A percentile compares a stretch with the other conserved stretches of the same genome.
These are phyloP conservation scores for Bacidia gigantensis DNA, from an alignment of 495 filamentous ascomycete genomes.

Conservation along the genomic window DNA sequence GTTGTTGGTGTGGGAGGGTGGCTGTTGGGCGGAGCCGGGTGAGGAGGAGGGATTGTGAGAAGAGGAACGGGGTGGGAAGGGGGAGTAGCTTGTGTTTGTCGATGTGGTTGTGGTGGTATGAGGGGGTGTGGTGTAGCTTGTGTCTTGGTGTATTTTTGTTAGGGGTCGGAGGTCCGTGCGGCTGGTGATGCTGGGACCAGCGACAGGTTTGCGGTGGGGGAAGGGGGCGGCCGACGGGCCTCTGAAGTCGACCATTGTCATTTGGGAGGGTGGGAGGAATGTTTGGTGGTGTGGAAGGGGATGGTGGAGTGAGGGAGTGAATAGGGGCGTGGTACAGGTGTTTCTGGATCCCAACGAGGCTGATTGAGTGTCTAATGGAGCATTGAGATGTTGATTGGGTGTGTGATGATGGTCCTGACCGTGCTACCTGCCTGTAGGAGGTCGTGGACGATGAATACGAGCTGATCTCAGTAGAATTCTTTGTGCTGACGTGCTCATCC, in stretches of 20 bases:
- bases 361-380: not conserved
- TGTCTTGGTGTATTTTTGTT: conserved; percentile 15
- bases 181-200: conserved; percentile 8
- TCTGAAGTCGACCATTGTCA: conserved; percentile 17
- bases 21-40: conserved; percentile 21
- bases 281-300: not conserved
- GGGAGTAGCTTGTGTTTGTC: conserved; percentile 10
- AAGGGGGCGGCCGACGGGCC: conserved; percentile 12
- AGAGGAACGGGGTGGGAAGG: conserved; percentile 42
- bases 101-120: conserved; percentile 10
- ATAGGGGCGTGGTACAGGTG: not conserved
- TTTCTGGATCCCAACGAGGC: not conserved
- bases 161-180: conserved; percentile 15
- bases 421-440: too few species aligned
- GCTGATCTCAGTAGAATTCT: not conserved
- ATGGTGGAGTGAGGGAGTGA: not conserved
- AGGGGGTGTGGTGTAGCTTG: conserved; percentile 3
- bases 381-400: not conserved
- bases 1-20: conserved; percentile 20
- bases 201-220: conserved; percentile 19
- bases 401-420: not conserved
- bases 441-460: too few species aligned
- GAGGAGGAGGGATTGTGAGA: conserved; percentile 35
- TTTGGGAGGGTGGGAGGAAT: not conserved
- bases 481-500: not conserved